These are phyloP conservation scores for Senna tora DNA, from an alignment of 306 rosid genomes.

Conservation along the genomic window DNA sequence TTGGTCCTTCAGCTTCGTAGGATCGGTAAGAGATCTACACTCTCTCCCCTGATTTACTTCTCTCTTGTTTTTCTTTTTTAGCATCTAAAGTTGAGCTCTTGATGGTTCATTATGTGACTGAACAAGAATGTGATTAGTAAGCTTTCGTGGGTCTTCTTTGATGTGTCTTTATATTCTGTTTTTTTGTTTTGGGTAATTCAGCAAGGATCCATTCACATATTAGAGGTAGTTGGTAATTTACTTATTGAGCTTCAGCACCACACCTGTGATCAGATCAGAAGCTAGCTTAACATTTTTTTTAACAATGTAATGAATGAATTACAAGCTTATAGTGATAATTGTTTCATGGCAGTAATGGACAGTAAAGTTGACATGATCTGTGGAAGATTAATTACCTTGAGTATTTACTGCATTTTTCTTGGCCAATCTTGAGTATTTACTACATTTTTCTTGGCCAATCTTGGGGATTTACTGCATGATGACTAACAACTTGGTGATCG, in stretches of 20 bases:
- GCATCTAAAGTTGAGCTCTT: slow-evolving; percentile 33
- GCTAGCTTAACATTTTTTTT: slow-evolving; percentile 13
- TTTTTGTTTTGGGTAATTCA: not conserved
- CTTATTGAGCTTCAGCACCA: slow-evolving; percentile 24
- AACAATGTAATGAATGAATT: not conserved
- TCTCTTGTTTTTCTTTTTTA: slow-evolving; percentile 13
- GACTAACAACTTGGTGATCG: slow-evolving; percentile 5
- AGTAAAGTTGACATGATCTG: not conserved
- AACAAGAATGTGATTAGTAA: slow-evolving; percentile 16
- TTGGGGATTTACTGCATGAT: not conserved
- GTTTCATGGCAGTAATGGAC: slow-evolving; percentile 34
- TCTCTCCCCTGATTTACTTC: not conserved
- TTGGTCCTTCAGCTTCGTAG: slow-evolving; percentile 42
- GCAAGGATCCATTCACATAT: slow-evolving; percentile 33
- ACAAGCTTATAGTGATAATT: slow-evolving; percentile 24
- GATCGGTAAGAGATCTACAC: slow-evolving; percentile 54
- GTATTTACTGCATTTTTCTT: not conserved
- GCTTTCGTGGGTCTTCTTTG: slow-evolving; percentile 31
- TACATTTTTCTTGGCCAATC: not conserved
- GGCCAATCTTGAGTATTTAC: not conserved
- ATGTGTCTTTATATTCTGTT: slow-evolving; percentile 15
- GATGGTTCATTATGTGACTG: slow-evolving; percentile 9
- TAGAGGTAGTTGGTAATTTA: not conserved
- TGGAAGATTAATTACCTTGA: slow-evolving; percentile 21
- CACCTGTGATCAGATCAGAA: slow-evolving; percentile 43